These are phyloP conservation scores for Hypomontagnella submonticulosa DNA, from an alignment of 495 filamentous ascomycete species.

Conservation along the genomic window DNA sequence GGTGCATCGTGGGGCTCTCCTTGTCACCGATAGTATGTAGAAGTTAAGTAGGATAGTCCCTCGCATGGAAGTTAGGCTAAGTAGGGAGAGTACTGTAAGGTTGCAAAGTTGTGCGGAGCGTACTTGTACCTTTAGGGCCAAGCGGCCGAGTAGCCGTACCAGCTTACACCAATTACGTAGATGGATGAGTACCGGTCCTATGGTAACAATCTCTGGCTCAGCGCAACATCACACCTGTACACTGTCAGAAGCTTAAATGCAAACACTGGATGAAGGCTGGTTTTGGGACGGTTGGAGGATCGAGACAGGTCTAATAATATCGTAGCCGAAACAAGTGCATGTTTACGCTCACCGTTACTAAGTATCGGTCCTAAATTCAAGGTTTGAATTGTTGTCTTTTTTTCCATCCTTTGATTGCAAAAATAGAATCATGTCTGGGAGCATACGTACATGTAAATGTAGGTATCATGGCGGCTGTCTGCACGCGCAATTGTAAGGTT, in stretches of 20 bases:
- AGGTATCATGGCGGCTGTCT: constrained; percentile 39
- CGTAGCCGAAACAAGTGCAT: constrained; percentile 8
- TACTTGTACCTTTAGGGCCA: not conserved
- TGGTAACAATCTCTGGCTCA: constrained; percentile 20
- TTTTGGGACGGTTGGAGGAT: constrained; percentile 12
- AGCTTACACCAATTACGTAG: constrained; percentile 22
- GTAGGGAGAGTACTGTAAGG: not conserved
- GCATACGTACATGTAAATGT: constrained; percentile 5
- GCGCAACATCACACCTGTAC: constrained; percentile 24
- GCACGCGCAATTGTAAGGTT: constrained; percentile 17
- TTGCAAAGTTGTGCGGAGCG: constrained; percentile 3
- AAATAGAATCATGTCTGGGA: constrained; percentile 17
- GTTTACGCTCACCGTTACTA: constrained; percentile 19
- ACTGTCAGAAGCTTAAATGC: constrained; percentile 35
- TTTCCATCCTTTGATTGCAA: constrained; percentile 13
- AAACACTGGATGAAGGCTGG: constrained; percentile 22
- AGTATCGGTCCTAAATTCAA: not conserved
- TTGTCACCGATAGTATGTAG: constrained; percentile 9
- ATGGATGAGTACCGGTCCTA: constrained; percentile 16
- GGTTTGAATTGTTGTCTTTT: not conserved
- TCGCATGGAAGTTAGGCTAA: constrained; percentile 17
- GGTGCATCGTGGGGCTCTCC: constrained; percentile 18
- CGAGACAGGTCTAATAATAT: constrained; percentile 37
- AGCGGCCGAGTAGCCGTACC: constrained; percentile 19
- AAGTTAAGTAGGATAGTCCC: constrained; percentile 15